Evolutionary conservation across 106 monocot genomes (phyloP).

Genomic region (Dendrobium officinale): DNA sequence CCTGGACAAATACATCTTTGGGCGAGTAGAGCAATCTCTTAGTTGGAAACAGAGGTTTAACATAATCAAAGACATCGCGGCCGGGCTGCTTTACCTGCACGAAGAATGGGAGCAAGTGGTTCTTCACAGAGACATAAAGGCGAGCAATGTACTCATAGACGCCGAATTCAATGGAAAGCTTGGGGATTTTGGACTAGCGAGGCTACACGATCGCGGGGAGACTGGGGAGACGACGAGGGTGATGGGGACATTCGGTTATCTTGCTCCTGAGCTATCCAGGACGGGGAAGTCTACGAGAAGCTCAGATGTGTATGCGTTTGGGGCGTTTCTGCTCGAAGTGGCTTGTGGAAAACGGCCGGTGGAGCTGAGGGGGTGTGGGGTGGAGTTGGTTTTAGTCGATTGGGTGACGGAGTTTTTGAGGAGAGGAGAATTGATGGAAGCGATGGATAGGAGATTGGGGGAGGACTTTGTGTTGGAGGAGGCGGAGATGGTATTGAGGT

Average conservation of each 20-base stretch:
- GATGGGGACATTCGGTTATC: constrained; percentile 59
- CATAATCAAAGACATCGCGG: constrained; percentile 41
- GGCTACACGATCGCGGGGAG: constrained; percentile 39
- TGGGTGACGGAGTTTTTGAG: constrained; percentile 37
- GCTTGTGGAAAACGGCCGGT: constrained; percentile 46
- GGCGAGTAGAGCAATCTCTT: constrained; percentile 11
- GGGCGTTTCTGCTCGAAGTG: constrained; percentile 49
- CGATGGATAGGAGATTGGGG: constrained; percentile 26
- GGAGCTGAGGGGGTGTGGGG: constrained; percentile 20
- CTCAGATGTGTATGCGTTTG: constrained; percentile 54
- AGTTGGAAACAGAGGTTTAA: constrained; percentile 28
- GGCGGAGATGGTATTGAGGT: constrained; percentile 36
- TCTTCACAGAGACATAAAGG: constrained; percentile 57
- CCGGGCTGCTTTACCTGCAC: constrained; percentile 45
- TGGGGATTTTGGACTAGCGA: constrained; percentile 57
- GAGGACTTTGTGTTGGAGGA: constrained; percentile 27
- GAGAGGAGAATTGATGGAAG: constrained; percentile 21
- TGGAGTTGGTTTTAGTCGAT: constrained; percentile 34
- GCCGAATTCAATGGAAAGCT: constrained; percentile 34
- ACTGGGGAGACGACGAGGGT: constrained; percentile 42
- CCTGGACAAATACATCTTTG: constrained; percentile 43
- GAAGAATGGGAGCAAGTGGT: constrained; percentile 60
- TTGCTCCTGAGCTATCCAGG: constrained; percentile 48
- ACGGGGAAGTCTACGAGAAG: constrained; percentile 44
- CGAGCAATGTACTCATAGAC: constrained; percentile 54